Percentiles rank a stretch among this genome's conserved stretches.
These are phyloP conservation scores for Ricinus communis DNA, from an alignment of 345 rosid genomes.

Conservation along the genomic window DNA sequence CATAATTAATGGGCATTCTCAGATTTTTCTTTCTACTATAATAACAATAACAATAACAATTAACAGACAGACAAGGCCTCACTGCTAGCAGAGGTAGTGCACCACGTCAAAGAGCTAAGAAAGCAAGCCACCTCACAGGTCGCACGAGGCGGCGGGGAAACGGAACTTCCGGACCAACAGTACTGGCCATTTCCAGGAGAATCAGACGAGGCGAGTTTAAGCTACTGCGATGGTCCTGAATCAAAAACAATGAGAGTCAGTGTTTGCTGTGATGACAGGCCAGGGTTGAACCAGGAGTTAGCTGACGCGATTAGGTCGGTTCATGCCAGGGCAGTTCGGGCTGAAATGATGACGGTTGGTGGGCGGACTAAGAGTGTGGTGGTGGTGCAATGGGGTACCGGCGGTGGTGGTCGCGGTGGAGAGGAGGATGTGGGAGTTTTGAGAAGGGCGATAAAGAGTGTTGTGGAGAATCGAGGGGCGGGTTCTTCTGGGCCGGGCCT, in stretches of 20 bases:
- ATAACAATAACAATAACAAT: too few species aligned
- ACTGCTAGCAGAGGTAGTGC: conserved; percentile 79
- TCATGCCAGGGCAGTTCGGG: conserved; percentile 42
- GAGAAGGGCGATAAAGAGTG: conserved; percentile 40
- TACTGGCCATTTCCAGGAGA: conserved; percentile 43
- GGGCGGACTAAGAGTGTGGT: conserved; percentile 46
- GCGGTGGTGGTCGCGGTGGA: conserved; percentile 31
- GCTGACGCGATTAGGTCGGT: conserved; percentile 33
- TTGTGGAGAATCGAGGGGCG: conserved; percentile 38
- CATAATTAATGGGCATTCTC: too few species aligned
- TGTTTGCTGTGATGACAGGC: conserved; percentile 56
- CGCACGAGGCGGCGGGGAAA: conserved; percentile 10
- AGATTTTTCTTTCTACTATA: too few species aligned
- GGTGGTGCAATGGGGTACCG: conserved; percentile 37
- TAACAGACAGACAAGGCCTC: conserved; percentile 78
- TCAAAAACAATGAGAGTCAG: conserved; percentile 34
- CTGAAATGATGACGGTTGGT: conserved; percentile 58
- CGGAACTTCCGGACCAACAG: conserved; percentile 17
- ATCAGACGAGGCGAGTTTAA: conserved; percentile 40
- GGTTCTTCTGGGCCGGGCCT: conserved; percentile 27
- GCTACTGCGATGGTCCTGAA: conserved; percentile 16
- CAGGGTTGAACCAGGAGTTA: conserved; percentile 48
- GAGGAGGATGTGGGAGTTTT: conserved; percentile 31
- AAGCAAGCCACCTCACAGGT: conserved; percentile 46
- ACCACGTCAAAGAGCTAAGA: conserved; percentile 54